phyloP scores from a whole-genome alignment of 2,329 filamentous ascomycete species.

The Eurotiales sp. region DNA sequence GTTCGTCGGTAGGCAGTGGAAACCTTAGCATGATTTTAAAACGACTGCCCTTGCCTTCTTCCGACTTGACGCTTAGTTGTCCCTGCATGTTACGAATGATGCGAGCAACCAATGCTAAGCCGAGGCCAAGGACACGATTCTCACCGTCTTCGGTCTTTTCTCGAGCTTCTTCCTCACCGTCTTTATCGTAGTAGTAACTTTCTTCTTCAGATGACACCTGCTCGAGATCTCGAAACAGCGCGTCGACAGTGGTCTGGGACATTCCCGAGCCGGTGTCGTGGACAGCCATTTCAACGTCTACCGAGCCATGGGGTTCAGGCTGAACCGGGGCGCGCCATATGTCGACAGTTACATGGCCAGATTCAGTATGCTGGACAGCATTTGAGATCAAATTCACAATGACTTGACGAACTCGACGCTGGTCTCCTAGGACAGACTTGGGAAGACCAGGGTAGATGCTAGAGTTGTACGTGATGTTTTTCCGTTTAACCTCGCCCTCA shows the following conservation, averaged over 20 bases:
- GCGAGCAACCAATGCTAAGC: slow-evolving; percentile 81
- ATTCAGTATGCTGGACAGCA: slow-evolving; percentile 71
- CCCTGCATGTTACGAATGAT: slow-evolving; percentile 89
- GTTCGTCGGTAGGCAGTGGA: slow-evolving; percentile 51
- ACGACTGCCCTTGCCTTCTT: slow-evolving; percentile 74
- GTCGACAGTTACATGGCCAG: slow-evolving; percentile 68
- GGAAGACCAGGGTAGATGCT: slow-evolving; percentile 67
- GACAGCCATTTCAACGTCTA: slow-evolving; percentile 69
- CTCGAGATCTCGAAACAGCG: slow-evolving; percentile 59
- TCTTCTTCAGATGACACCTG: slow-evolving; percentile 63
- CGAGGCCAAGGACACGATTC: slow-evolving; percentile 65
- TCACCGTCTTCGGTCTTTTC: slow-evolving; percentile 22
- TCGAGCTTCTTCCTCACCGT: slow-evolving; percentile 32
- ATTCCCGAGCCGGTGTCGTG: slow-evolving; percentile 71
- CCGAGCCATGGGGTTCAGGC: slow-evolving; percentile 46
- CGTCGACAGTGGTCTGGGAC: slow-evolving; percentile 54
- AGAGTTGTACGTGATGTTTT: slow-evolving; percentile 68
- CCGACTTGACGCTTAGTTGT: slow-evolving; percentile 77
- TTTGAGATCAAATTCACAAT: slow-evolving; percentile 82
- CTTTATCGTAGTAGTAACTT: slow-evolving; percentile 23
- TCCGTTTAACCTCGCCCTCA: slow-evolving; percentile 68
- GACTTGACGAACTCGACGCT: slow-evolving; percentile 73
- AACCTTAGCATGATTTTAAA: slow-evolving; percentile 81
- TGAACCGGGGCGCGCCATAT: slow-evolving; percentile 52
- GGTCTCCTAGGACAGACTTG: slow-evolving; percentile 69